Conservation (phyloP, 2,329 filamentous ascomycete genomes). For the Penicillium aurantiogriseum region DNA sequence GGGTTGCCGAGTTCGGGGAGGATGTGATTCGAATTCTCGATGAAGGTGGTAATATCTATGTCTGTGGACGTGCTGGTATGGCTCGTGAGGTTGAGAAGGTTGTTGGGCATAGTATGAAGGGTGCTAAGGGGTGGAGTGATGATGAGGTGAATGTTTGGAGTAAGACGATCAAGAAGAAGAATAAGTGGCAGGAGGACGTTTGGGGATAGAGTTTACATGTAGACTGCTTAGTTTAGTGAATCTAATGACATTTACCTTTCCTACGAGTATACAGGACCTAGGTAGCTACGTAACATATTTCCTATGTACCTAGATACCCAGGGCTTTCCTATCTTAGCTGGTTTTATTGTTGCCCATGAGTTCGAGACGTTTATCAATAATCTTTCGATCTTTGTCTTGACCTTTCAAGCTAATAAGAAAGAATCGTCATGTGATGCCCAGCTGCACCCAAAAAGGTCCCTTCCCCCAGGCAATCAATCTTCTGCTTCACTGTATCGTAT, state of each 20-base stretch:
- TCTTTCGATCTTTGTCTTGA: too few relatives aligned
- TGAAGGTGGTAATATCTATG: constrained; percentile 42
- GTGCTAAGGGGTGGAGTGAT: constrained; percentile 40
- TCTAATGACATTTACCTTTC: neutral
- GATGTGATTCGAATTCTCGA: constrained; percentile 36
- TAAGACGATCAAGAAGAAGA: constrained; percentile 49
- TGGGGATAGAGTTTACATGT: constrained; percentile 33
- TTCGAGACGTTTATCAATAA: too few relatives aligned
- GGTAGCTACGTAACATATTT: too few relatives aligned
- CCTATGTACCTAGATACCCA: too few relatives aligned
- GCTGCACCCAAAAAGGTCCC: too few relatives aligned
- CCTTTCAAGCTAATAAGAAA: too few relatives aligned
- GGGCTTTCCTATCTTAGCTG: too few relatives aligned
- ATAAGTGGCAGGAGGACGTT: constrained; percentile 57
- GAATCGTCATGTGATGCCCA: too few relatives aligned
- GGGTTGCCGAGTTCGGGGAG: constrained; percentile 30
- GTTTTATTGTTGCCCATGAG: too few relatives aligned
- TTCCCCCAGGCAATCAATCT: too few relatives aligned
- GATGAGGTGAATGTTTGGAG: constrained; percentile 47
- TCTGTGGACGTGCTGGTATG: constrained; percentile 39
- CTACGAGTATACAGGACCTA: neutral
- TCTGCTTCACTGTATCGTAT: too few relatives aligned
- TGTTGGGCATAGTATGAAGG: constrained; percentile 39
- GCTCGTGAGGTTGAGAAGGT: constrained; percentile 46
- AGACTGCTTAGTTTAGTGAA: neutral